phyloP scores from a whole-genome alignment of 371 early-diverging fungal species.

The Mucor plumbeus region DNA sequence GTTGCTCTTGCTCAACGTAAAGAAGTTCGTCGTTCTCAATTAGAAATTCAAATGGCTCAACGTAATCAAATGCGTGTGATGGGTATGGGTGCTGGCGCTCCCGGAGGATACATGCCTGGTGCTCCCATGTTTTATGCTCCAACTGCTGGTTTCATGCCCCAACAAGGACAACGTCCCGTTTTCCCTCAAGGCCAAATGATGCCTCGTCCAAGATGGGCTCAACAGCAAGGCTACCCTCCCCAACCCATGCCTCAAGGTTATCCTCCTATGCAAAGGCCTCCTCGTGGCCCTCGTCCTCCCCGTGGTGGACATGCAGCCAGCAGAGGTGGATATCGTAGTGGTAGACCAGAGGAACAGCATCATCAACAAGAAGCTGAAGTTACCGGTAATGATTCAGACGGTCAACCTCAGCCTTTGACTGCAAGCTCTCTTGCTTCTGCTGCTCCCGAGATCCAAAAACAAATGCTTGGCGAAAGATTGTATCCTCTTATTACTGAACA shows the following conservation, averaged over 20 bases:
- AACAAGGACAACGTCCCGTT: conserved; percentile 55
- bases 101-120: conserved; percentile 38
- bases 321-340: conserved; percentile 20
- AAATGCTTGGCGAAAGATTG: conserved; percentile 84
- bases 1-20: conserved; percentile 93
- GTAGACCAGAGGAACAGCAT: not conserved
- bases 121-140: conserved; percentile 59
- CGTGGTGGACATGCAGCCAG: conserved; percentile 27
- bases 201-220: conserved; percentile 50
- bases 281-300: conserved; percentile 39
- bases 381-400: conserved; percentile 20
- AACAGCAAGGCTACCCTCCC: conserved; percentile 45
- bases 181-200: conserved; percentile 59
- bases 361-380: conserved; percentile 12
- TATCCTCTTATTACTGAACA: conserved; percentile 73
- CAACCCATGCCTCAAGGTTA: conserved; percentile 25
- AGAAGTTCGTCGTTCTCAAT: conserved; percentile 81
- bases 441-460: conserved; percentile 80
- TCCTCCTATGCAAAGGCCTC: conserved; percentile 33
- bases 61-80: conserved; percentile 65
- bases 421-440: conserved; percentile 74
- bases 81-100: conserved; percentile 36
- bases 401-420: conserved; percentile 46
- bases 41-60: conserved; percentile 84
- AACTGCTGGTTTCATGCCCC: conserved; percentile 61